These are phyloP conservation scores for Nannizzia gypsea DNA, from an alignment of 2,329 filamentous ascomycete species.

Conservation along the genomic window DNA sequence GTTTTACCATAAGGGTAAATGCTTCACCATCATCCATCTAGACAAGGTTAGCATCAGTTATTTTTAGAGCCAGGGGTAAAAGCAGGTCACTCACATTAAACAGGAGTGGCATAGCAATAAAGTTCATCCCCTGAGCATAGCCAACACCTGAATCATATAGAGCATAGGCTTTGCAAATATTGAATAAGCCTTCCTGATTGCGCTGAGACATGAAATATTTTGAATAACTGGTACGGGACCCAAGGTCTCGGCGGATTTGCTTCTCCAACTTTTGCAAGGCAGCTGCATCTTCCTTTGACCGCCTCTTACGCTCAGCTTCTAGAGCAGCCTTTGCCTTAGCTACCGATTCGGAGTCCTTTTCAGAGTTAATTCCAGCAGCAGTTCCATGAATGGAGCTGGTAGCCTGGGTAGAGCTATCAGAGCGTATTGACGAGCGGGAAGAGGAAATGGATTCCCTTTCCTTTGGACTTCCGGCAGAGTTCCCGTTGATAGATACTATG, in stretches of 20 bases:
- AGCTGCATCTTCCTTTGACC: slow-evolving; percentile 63
- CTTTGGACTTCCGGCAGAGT: slow-evolving; percentile 42
- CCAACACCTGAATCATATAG: slow-evolving; percentile 89
- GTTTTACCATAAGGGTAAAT: slow-evolving; percentile 77
- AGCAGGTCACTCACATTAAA: slow-evolving; percentile 58
- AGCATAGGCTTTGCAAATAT: slow-evolving; percentile 94
- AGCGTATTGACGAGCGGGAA: slow-evolving; percentile 75
- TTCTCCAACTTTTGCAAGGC: slow-evolving; percentile 78
- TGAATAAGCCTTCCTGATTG: slow-evolving; percentile 85
- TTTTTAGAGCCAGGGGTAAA: slow-evolving; percentile 1
- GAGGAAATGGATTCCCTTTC: slow-evolving; percentile 57
- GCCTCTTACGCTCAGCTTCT: slow-evolving; percentile 60
- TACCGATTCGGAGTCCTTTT: slow-evolving; percentile 52
- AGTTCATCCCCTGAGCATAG: slow-evolving; percentile 98
- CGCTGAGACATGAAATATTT: slow-evolving; percentile 88
- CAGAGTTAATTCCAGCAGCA: slow-evolving; percentile 46
- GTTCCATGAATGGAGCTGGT: slow-evolving; percentile 45
- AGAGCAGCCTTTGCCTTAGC: slow-evolving; percentile 53
- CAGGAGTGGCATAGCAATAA: slow-evolving; percentile 87
- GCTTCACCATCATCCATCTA: slow-evolving; percentile 96
- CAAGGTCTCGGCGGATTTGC: slow-evolving; percentile 77
- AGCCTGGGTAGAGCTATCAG: slow-evolving; percentile 55
- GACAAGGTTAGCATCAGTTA: slow-evolving; percentile 15
- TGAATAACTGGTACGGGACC: slow-evolving; percentile 86
- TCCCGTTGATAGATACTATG: slow-evolving; percentile 32